A percentile compares a stretch with the other conserved stretches of the same genome.
Conservation (phyloP, 2,329 filamentous ascomycete species). For the Pestalotiopsis sp. region DNA sequence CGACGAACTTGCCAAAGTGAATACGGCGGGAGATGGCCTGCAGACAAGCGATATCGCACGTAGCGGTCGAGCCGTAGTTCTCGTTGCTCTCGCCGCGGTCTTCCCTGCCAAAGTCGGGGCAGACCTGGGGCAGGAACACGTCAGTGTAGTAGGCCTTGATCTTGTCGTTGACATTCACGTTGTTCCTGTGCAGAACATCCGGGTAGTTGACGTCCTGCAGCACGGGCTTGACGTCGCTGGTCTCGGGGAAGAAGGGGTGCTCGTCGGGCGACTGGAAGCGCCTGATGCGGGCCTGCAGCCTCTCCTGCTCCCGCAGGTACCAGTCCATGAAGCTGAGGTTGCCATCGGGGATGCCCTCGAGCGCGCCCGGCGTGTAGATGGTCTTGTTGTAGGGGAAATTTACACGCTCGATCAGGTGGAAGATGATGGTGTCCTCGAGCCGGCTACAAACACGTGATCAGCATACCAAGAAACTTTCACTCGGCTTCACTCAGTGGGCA, state of each 20-base stretch:
- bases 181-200: conserved; percentile 81
- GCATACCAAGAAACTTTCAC: background rate
- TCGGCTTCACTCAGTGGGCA: background rate
- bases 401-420: conserved; percentile 95
- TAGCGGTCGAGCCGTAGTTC: conserved; percentile 93
- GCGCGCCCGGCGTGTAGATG: conserved; percentile 82
- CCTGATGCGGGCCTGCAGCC: conserved; percentile 87
- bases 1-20: conserved; percentile 98
- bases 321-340: conserved; percentile 86
- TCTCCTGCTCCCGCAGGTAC: conserved; percentile 88
- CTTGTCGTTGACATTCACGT: conserved; percentile 86
- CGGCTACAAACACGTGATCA: conserved; percentile 59
- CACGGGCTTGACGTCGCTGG: conserved; percentile 72
- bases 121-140: conserved; percentile 81
- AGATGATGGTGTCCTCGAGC: conserved; percentile 96
- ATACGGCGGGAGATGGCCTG: conserved; percentile 90
- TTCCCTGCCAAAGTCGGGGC: conserved; percentile 72
- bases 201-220: conserved; percentile 90
- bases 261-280: conserved; percentile 97
- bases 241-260: conserved; percentile 92
- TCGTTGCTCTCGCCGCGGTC: conserved; percentile 86
- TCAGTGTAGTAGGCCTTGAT: conserved; percentile 86
- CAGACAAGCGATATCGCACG: conserved; percentile 85
- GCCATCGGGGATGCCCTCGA: conserved; percentile 61
- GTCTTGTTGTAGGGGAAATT: conserved; percentile 92